Evolutionary conservation across 148 eudicot species (phyloP).

Genomic region (Chenopodium berlandieri): DNA sequence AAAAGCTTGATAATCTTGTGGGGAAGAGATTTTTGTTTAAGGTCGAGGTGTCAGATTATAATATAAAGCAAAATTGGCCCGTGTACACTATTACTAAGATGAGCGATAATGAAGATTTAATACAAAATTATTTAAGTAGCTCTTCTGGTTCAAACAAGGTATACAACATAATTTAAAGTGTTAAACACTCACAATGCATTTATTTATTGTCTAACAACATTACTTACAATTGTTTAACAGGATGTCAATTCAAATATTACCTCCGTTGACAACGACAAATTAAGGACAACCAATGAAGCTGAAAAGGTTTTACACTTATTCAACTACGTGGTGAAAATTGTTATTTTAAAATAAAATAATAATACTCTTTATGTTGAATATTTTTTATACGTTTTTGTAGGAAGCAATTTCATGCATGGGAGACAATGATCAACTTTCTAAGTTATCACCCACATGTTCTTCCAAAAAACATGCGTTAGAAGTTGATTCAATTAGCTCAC

Average conservation of each 20-base stretch:
- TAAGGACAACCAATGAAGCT: background rate
- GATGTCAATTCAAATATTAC: too few relatives aligned
- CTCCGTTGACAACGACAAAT: background rate
- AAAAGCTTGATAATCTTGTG: background rate
- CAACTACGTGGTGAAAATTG: background rate
- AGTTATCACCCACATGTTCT: background rate
- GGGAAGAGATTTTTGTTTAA: background rate
- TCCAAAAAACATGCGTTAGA: background rate
- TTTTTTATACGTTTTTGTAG: background rate
- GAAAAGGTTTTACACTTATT: background rate
- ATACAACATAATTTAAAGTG: background rate
- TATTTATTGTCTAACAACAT: too few relatives aligned
- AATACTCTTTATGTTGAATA: too few relatives aligned
- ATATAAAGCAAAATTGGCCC: background rate
- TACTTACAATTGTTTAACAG: too few relatives aligned
- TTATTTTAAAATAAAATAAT: too few relatives aligned
- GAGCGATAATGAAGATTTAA: background rate
- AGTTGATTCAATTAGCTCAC: background rate
- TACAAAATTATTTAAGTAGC: background rate
- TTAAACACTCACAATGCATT: too few relatives aligned
- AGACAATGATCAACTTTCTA: background rate
- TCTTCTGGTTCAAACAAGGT: background rate
- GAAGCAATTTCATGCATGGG: background rate
- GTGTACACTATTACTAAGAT: background rate
- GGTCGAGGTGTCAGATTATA: background rate